Conservation (phyloP, 805 yeast genomes). For the Yamadazyma sp. region DNA sequence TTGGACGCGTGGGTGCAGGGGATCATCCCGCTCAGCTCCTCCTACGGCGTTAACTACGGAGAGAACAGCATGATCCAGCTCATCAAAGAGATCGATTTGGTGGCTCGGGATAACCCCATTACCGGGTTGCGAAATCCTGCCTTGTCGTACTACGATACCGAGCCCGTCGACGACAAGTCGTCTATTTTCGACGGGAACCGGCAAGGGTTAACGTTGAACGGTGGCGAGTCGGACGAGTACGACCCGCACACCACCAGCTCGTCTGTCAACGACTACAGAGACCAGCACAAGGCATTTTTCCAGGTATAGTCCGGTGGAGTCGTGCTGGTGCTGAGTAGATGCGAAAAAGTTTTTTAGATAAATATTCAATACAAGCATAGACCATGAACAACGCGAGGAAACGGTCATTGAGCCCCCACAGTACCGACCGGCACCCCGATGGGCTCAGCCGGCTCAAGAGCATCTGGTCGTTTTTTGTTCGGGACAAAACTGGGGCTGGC, state of each 20-base stretch:
- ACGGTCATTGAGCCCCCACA: conserved; percentile 21
- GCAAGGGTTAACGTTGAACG: conserved; percentile 32
- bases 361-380: conserved; percentile 1
- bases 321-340: conserved; percentile 4
- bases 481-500: conserved; percentile 1
- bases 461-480: conserved; percentile 15
- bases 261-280: background rate
- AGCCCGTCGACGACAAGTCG: conserved; percentile 14
- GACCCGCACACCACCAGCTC: conserved; percentile 2
- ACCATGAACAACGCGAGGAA: conserved; percentile 11
- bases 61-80: conserved; percentile 60
- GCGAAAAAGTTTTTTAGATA: conserved; percentile 6
- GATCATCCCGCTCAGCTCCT: conserved; percentile 41
- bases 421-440: conserved; percentile 5
- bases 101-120: conserved; percentile 38
- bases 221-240: conserved; percentile 9
- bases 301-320: conserved; percentile 10
- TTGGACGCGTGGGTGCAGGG: conserved; percentile 55
- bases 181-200: conserved; percentile 34
- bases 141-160: conserved; percentile 36
- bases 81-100: conserved; percentile 53
- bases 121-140: conserved; percentile 45
- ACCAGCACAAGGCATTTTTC: conserved; percentile 12
- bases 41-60: conserved; percentile 60
- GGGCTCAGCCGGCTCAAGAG: conserved; percentile 3